These are phyloP conservation scores for Salpingoeca rosetta DNA, from an alignment of 78 protist genomes.

Conservation along the genomic window DNA sequence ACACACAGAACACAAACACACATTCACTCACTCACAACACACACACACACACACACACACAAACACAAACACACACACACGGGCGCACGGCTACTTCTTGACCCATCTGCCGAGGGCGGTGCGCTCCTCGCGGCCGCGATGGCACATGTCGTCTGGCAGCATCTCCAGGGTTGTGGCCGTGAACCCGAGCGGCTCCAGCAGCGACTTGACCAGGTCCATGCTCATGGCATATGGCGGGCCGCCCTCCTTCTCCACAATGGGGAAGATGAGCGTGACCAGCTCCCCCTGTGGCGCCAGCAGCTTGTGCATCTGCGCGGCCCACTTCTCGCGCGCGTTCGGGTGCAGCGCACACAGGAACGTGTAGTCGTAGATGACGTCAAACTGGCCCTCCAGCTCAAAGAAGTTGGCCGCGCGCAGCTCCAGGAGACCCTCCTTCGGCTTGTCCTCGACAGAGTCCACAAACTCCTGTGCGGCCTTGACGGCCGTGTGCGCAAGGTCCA, in stretches of 20 bases:
- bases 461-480: neutral
- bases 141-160: neutral
- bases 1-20: no score
- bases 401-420: neutral
- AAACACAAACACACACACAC: no score
- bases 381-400: neutral
- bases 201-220: neutral
- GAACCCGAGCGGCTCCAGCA: conserved; percentile 1
- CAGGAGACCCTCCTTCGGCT: neutral
- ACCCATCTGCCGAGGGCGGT: neutral
- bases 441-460: neutral
- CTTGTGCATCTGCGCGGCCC: conserved; percentile 10
- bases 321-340: neutral
- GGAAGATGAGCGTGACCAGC: conserved; percentile 15
- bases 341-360: conserved; percentile 14
- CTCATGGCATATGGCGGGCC: conserved; percentile 11
- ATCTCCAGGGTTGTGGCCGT: neutral
- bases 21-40: no score
- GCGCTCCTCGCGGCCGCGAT: neutral
- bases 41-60: no score
- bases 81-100: no score
- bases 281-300: neutral
- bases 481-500: neutral
- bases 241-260: neutral
- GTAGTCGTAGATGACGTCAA: conserved; percentile 19